Percentiles rank a stretch among this genome's conserved stretches.
These are phyloP conservation scores for Yamadazyma oceani DNA, from an alignment of 1,139 yeast genomes.

Conservation along the genomic window DNA sequence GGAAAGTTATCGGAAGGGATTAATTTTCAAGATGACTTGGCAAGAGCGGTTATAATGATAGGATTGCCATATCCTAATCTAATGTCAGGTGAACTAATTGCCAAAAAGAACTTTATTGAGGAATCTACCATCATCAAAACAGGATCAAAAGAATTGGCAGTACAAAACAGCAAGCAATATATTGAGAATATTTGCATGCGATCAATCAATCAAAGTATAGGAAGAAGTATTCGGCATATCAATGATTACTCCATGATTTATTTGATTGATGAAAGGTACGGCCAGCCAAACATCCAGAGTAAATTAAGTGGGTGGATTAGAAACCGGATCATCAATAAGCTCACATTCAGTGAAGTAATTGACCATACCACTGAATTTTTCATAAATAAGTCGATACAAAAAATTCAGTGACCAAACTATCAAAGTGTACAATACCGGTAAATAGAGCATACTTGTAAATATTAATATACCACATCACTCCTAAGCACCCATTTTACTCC, in stretches of 20 bases:
- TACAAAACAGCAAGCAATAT: conserved; percentile 52
- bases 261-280: conserved; percentile 68
- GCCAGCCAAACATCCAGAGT: conserved; percentile 43
- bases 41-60: conserved; percentile 83
- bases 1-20: conserved; percentile 95
- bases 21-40: conserved; percentile 81
- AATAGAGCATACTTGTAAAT: neutral
- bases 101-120: conserved; percentile 69
- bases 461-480: conserved; percentile 52
- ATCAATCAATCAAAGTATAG: conserved; percentile 90
- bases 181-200: conserved; percentile 90
- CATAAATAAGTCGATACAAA: conserved; percentile 11
- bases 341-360: conserved; percentile 14
- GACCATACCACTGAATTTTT: conserved; percentile 28
- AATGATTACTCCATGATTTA: conserved; percentile 78
- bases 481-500: conserved; percentile 69
- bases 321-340: conserved; percentile 28
- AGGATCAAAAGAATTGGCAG: conserved; percentile 40
- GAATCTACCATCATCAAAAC: conserved; percentile 39
- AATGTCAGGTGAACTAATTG: conserved; percentile 77
- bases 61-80: conserved; percentile 92
- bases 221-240: conserved; percentile 85
- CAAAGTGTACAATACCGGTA: too few relatives aligned
- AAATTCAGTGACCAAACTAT: conserved; percentile 5
- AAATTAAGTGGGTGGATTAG: conserved; percentile 83